phyloP scores from a whole-genome alignment of 768 basidiomycete genomes.

The Boletus patriciae region DNA sequence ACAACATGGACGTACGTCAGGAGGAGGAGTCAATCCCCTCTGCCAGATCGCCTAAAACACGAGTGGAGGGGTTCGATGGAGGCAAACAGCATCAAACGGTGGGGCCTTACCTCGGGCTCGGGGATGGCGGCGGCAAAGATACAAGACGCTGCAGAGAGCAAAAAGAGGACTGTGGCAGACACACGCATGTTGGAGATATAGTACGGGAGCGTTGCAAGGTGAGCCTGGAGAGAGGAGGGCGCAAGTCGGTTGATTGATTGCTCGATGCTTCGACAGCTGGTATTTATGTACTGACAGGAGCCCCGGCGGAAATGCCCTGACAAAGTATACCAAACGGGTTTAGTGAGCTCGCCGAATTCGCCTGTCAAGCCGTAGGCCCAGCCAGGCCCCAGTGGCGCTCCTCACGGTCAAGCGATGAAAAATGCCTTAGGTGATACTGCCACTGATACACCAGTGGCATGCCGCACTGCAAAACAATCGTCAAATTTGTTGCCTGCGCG shows the following conservation, averaged over 20 bases:
- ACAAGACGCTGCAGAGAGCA: slow-evolving; percentile 15
- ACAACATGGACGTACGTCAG: neutral
- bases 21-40: no score
- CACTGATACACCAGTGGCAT: no score
- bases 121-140: slow-evolving; percentile 11
- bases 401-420: no score
- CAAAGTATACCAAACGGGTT: slow-evolving; percentile 6
- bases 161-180: neutral
- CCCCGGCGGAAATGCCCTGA: slow-evolving; percentile 4
- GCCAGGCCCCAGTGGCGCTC: no score
- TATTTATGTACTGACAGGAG: neutral
- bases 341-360: slow-evolving; percentile 3
- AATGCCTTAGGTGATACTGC: no score
- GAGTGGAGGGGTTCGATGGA: neutral
- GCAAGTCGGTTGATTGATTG: neutral
- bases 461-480: no score
- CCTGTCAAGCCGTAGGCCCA: no score
- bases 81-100: neutral
- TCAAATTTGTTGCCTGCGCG: no score
- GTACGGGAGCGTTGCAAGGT: neutral
- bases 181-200: slow-evolving; percentile 17
- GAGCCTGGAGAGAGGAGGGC: neutral
- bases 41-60: neutral
- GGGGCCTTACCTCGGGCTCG: slow-evolving; percentile 12
- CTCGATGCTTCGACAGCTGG: neutral